Percentiles rank a stretch among this genome's conserved stretches.
These are phyloP conservation scores for Penicillium sp. DNA, from an alignment of 2,329 filamentous ascomycete species.

Conservation along the genomic window DNA sequence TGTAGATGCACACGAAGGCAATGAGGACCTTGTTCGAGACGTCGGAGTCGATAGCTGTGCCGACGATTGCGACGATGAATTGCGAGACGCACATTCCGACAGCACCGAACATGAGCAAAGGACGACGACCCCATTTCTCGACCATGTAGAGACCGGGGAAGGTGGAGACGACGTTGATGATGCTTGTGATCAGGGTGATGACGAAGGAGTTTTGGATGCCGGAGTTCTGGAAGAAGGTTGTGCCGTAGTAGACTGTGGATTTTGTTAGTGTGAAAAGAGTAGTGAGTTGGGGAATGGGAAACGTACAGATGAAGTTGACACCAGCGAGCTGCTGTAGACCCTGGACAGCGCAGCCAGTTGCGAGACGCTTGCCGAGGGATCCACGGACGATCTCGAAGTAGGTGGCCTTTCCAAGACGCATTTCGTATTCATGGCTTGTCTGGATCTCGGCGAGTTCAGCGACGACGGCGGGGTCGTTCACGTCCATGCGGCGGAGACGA, in stretches of 20 bases:
- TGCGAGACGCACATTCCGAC: conserved; percentile 48
- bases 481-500: conserved; percentile 67
- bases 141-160: conserved; percentile 49
- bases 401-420: conserved; percentile 31
- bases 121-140: conserved; percentile 51
- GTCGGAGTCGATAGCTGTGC: conserved; percentile 40
- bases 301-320: conserved; percentile 43
- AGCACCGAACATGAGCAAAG: conserved; percentile 45
- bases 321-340: conserved; percentile 44
- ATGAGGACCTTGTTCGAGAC: conserved; percentile 46
- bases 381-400: conserved; percentile 21
- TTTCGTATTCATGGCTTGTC: conserved; percentile 81
- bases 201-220: conserved; percentile 45
- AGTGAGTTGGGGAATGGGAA: too few relatives aligned
- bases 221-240: conserved; percentile 40
- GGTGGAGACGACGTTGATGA: conserved; percentile 50
- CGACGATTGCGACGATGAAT: conserved; percentile 52
- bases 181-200: conserved; percentile 48
- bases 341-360: conserved; percentile 40
- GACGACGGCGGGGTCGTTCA: conserved; percentile 67
- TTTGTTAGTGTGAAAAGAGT: not conserved
- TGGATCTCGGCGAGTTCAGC: conserved; percentile 78
- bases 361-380: conserved; percentile 36
- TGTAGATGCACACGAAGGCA: conserved; percentile 49
- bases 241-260: conserved; percentile 36